Base-by-base conservation (phyloP, 306 rosid species). In the Glycine soja region DNA sequence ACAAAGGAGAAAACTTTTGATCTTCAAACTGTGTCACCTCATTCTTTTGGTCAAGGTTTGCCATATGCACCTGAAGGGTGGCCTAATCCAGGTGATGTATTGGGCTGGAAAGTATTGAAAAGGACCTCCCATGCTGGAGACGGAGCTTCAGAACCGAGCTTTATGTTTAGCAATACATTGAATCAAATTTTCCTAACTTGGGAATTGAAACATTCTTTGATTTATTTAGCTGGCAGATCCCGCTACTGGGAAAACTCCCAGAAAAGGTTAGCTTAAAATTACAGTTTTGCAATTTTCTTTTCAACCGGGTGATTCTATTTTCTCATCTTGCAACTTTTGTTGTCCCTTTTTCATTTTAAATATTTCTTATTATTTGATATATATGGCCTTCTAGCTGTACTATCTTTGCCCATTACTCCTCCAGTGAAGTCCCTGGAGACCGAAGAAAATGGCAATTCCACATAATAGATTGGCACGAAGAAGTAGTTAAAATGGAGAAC, bases 1-100 rank as follows among this genome's bases (percentile, higher is more conserved):
- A 48, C 13, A 57, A 77, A 81, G 43, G 86, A 82, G 70, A 87
- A 82, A 67, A 81, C 67, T 6, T 51, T 71, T 53, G n/a, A 46
- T 24, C 82, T 83, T n/a, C 81, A 74, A 66, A 88, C 85, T 47
- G 91, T 90, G 51, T 64, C 74, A 18, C 86, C 83, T 5, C 78
- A 71, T 11, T 82, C 80, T 58, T 64, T 79, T 34, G 93, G 97
- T 68, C 92, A 86, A 77, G 97, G 97, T 59, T 84, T 89, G 79
- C 97, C 97, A 51, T 90, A 90, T 88, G 95, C 95, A 67, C 97
- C 93, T 47, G 79, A 68, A 76, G 81, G 89, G 66, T 92, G 95
- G 97, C 97, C 95, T 8, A 86, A 89, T 48, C 90, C 85, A 13
- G 95, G 90, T 58, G 97, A 92, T 75, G 74, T 18, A 67, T 16